phyloP scores from a whole-genome alignment of 257 asterid genomes.

The Plantago major region DNA sequence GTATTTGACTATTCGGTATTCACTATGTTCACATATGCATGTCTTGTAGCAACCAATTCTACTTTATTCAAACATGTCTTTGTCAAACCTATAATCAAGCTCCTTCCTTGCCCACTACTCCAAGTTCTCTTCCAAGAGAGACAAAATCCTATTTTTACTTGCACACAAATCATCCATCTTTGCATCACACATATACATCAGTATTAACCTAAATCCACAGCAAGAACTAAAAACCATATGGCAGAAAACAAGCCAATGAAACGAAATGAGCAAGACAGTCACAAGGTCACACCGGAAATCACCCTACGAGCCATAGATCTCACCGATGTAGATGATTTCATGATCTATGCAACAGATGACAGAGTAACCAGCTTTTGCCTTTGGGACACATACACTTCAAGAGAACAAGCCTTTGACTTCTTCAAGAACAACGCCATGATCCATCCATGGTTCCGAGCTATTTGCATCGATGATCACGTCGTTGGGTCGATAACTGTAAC shows the following conservation, averaged over 20 bases:
- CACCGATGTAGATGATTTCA: slow-evolving; percentile 48
- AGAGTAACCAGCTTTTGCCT: slow-evolving; percentile 38
- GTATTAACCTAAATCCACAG: neutral
- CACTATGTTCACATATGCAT: too few species aligned
- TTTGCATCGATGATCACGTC: slow-evolving; percentile 33
- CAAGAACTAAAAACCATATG: slow-evolving; percentile 3
- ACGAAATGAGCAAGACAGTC: slow-evolving; percentile 1
- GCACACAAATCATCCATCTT: neutral
- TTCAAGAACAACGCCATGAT: slow-evolving; percentile 36
- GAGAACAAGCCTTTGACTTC: slow-evolving; percentile 28
- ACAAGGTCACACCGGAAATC: slow-evolving; percentile 10
- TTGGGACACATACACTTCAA: slow-evolving; percentile 54
- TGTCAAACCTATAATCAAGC: neutral
- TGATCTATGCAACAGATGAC: slow-evolving; percentile 57
- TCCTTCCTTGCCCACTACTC: slow-evolving; percentile 4
- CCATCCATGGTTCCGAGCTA: slow-evolving; percentile 40
- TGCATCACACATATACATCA: neutral
- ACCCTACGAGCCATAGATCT: slow-evolving; percentile 31
- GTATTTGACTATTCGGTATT: too few species aligned
- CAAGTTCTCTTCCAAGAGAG: neutral
- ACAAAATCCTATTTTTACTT: neutral
- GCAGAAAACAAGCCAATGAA: slow-evolving; percentile 6
- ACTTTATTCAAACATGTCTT: neutral
- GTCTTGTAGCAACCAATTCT: too few species aligned
- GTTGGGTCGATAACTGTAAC: slow-evolving; percentile 52